Base-by-base conservation (phyloP, 257 asterid genomes). In the Ocimum tenuiflorum region DNA sequence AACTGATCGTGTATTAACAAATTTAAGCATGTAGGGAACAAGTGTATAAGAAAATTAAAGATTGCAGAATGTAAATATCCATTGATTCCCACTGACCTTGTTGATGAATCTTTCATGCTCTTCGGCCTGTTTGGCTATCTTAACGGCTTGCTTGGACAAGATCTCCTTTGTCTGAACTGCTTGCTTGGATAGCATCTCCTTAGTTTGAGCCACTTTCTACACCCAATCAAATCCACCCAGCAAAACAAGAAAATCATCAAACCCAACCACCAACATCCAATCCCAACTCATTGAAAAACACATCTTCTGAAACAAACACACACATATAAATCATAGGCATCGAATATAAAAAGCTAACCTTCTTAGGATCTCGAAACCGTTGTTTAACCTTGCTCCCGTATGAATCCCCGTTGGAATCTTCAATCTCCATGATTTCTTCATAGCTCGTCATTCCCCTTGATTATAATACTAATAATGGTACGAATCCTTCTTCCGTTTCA, bases 61-160 rank as follows among this genome's bases (percentile, higher is more conserved):
- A 71, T 52, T 70, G 57, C 7, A 6, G 42, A 58, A 35, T 59
- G 9, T 10, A 17, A 4, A 46, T 15, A 48, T 15, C 6, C 31
- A 17, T 61, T 23, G 18, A 56, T 7, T 39, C 23, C 23, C 8
- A 20, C 59, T 1, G 0, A 87, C 99, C 95, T 94, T 94, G 68
- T 85, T 88, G 70, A 94, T 85, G 80, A 94, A 87, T 27, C 85
- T 81, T 75, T 90, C 97, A 39, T 94, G 99, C 69, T 88, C 99
- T 75, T 88, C 99, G 63, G 99, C 99, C 82, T 86, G 90, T 60
- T 83, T 86, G n/a, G 99, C 99, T 45, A 94, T 94, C 87, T 76
- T 76, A 20, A 48, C 49, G 5, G 81, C 81, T 55, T 76, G 80
- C 60, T 76, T 76, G 31, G 80, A 74, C 77, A 91, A 80, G 63